Percentiles rank a stretch among this genome's conserved stretches.
phyloP scores from a whole-genome alignment of 345 rosid species.

The Zanthoxylum bungeanum region DNA sequence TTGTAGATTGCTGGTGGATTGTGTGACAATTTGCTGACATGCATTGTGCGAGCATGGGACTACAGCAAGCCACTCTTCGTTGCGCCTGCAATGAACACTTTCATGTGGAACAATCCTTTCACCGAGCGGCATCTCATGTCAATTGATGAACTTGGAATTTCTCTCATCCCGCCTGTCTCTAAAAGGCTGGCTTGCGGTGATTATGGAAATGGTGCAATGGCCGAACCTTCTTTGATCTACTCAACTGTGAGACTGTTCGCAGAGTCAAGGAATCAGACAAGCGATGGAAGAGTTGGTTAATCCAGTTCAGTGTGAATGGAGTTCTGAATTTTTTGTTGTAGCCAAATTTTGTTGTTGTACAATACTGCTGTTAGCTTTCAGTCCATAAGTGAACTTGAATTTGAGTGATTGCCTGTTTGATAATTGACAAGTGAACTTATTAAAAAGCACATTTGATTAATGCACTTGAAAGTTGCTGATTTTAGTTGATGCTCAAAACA shows the following conservation, averaged over 20 bases:
- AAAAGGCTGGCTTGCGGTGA: constrained; percentile 93
- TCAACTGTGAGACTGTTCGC: constrained; percentile 69
- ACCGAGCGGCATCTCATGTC: constrained; percentile 79
- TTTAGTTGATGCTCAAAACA: not conserved
- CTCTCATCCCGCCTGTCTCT: constrained; percentile 76
- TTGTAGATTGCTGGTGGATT: constrained; percentile 90
- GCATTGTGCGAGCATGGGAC: constrained; percentile 93
- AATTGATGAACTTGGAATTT: constrained; percentile 82
- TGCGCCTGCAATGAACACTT: constrained; percentile 87
- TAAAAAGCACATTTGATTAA: not conserved
- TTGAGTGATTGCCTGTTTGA: not conserved
- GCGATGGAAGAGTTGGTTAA: constrained; percentile 12
- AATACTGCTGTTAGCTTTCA: not conserved
- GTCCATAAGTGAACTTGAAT: not conserved
- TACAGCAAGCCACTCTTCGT: constrained; percentile 74
- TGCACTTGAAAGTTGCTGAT: not conserved
- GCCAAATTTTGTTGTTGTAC: not conserved
- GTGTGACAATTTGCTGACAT: constrained; percentile 85
- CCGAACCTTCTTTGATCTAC: constrained; percentile 78
- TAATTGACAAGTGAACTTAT: not conserved
- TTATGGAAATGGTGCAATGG: constrained; percentile 89
- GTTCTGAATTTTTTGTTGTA: not conserved
- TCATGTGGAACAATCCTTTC: constrained; percentile 94
- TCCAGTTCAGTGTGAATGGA: not conserved
- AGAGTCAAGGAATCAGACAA: constrained; percentile 49